A percentile compares a stretch with the other conserved stretches of the same genome.
Conservation (phyloP, 148 eudicot genomes). For the Oxyria digyna region DNA sequence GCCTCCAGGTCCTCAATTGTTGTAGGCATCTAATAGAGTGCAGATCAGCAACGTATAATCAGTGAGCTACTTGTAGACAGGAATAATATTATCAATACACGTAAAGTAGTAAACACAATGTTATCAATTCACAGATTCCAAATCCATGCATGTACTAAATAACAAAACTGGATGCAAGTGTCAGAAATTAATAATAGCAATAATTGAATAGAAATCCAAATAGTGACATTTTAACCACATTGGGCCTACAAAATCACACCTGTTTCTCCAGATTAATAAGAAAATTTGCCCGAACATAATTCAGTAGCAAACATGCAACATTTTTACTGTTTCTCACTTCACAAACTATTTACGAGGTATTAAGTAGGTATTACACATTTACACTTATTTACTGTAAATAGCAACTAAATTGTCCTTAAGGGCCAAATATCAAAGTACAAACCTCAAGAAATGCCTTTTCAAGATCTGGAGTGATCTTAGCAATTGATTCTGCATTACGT, state of each 20-base stretch:
- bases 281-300: background rate
- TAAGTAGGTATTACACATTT: background rate
- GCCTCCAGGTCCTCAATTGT: constrained; percentile 87
- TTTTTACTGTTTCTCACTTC: background rate
- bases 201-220: background rate
- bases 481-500: constrained; percentile 63
- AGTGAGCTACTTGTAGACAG: background rate
- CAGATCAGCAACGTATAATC: background rate
- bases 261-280: background rate
- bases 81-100: background rate
- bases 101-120: background rate
- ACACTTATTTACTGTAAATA: background rate
- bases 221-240: background rate
- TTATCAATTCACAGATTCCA: background rate
- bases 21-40: constrained; percentile 63
- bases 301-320: background rate
- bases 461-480: constrained; percentile 48
- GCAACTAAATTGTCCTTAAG: background rate
- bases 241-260: background rate
- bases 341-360: background rate
- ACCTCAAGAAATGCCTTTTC: constrained; percentile 66
- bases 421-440: background rate
- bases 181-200: background rate
- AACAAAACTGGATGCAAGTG: background rate
- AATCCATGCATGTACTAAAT: background rate